Evolutionary conservation across 2,329 filamentous ascomycete genomes (phyloP), one percentile per base, ranked within the genome.

Genomic region (Talaromyces sp.): DNA sequence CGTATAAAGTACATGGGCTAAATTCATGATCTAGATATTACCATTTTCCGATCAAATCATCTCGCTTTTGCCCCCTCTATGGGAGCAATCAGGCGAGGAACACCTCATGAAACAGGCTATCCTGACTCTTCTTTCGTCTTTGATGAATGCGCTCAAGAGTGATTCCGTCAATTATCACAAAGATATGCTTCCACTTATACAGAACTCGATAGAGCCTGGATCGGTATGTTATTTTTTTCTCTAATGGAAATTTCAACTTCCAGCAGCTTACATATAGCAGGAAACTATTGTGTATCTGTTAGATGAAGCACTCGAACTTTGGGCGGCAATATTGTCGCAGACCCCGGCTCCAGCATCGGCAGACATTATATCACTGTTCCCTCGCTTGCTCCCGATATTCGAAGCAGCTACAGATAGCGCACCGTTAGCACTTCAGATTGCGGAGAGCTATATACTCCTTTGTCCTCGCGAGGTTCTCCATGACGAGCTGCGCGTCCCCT

Each of bases 51-150:
- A 96, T 71, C 87, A 89, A 66, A 90, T 99, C 67, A 89, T 99
- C 77, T 83, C 86, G 1, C 85, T 93, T 13, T 83, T 98, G 7
- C 93, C 94, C 0, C 84, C 84, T 3, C 83, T 98, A 0, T 99
- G 95, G 95, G 89, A 91, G 67, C 87, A 89, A 61, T 92, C 91
- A 2, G 92, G 89, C 0, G 90, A 96, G 67, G 91, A 95, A 72
- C 92, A 93, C 78, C 87, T 98, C 76, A 90, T 97, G 83, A 98
- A 98, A 77, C 93, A 97, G 78, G 89, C 92, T 1, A 93, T 98
- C 61, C 85, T 98, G 65, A 91, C 90, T 2, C 90, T 98, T 45
- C 87, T 98, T 61, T 85, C 91, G 1, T 89, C 92, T 2, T 83
- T 99, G 15, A 91, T 96, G n/a, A 88, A 88, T 73, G 90, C 93